Conservation (phyloP, 2,329 filamentous ascomycete species). For the Emmonsia crescens region DNA sequence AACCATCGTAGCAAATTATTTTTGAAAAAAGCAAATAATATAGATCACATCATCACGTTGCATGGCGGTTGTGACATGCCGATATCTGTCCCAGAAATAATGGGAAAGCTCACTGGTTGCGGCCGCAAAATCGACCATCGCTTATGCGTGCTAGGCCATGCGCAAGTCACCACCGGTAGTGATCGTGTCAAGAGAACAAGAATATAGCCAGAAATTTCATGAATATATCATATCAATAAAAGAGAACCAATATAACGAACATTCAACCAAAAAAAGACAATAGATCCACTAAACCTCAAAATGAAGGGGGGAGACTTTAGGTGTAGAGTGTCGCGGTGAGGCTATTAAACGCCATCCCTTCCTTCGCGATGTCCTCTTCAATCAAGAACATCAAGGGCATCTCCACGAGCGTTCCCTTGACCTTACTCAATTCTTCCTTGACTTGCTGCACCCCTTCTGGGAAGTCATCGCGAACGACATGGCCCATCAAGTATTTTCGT, state of each 20-base stretch:
- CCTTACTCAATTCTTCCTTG: slow-evolving; percentile 55
- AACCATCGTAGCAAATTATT: not conserved
- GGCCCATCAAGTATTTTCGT: slow-evolving; percentile 65
- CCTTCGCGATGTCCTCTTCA: slow-evolving; percentile 75
- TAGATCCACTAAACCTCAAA: not conserved
- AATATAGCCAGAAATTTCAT: not conserved
- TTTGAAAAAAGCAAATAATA: not conserved
- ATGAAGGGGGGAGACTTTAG: slow-evolving; percentile 17
- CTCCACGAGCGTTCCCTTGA: slow-evolving; percentile 66
- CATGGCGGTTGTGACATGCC: not conserved
- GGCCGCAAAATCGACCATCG: not conserved
- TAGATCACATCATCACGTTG: not conserved
- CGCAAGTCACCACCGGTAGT: not conserved
- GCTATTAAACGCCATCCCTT: slow-evolving; percentile 61
- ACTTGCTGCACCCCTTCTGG: slow-evolving; percentile 59
- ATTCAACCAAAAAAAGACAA: not conserved
- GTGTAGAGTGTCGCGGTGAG: slow-evolving; percentile 66
- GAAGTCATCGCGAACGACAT: slow-evolving; percentile 75
- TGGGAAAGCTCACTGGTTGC: not conserved
- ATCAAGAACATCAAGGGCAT: slow-evolving; percentile 86
- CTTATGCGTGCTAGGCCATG: not conserved
- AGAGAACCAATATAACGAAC: not conserved
- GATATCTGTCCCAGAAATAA: not conserved
- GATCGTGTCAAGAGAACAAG: not conserved
- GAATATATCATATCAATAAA: not conserved